These are phyloP conservation scores for Gossypium mustelinum DNA, from an alignment of 345 rosid species.

Conservation along the genomic window DNA sequence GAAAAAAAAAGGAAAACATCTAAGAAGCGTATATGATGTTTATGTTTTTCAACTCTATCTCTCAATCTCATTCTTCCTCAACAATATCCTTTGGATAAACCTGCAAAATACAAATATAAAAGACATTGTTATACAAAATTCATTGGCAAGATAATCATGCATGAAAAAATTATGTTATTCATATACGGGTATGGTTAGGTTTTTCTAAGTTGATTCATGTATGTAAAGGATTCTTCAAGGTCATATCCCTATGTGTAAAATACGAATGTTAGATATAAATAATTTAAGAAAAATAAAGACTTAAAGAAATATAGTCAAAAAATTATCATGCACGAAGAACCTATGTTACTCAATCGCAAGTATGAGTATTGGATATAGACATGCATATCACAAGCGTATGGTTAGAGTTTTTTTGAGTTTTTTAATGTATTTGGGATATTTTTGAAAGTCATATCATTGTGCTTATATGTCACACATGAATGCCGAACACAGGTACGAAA, in stretches of 20 bases:
- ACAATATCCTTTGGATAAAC: constrained; percentile 21
- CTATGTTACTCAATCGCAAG: too few species aligned
- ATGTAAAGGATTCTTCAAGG: too few species aligned
- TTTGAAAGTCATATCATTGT: too few species aligned
- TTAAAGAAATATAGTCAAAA: too few species aligned
- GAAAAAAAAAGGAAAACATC: background rate
- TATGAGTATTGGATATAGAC: too few species aligned
- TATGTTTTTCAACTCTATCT: background rate
- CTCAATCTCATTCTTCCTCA: background rate
- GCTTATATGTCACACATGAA: background rate
- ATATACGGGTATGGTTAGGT: background rate
- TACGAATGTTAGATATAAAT: too few species aligned
- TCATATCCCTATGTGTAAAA: too few species aligned
- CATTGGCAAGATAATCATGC: background rate
- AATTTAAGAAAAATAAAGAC: too few species aligned
- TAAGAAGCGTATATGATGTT: background rate
- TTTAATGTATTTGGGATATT: too few species aligned
- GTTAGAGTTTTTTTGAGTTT: too few species aligned
- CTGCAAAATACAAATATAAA: constrained; percentile 15
- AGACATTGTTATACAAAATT: background rate
- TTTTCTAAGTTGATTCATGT: too few species aligned
- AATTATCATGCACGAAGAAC: background rate
- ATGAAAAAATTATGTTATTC: background rate
- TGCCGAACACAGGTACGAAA: background rate
- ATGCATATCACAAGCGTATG: too few species aligned